Percentiles rank a stretch among this genome's conserved stretches.
phyloP scores from a whole-genome alignment of 129 eudicot species.

The Helichrysum umbraculigerum region DNA sequence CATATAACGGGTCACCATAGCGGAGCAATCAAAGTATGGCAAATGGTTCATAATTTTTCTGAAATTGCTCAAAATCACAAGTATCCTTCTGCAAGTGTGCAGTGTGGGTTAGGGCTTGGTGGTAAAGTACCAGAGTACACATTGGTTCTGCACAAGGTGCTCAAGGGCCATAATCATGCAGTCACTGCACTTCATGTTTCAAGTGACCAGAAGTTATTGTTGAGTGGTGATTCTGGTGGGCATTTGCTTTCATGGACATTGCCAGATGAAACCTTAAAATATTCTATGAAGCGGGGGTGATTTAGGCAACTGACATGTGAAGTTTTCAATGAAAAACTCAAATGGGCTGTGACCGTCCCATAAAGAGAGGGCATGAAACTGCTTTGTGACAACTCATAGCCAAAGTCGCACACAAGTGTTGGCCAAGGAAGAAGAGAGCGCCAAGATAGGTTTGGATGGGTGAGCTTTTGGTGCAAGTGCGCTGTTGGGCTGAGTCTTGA shows the following conservation, averaged over 20 bases:
- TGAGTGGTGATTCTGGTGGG: conserved; percentile 94
- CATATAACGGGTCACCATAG: conserved; percentile 91
- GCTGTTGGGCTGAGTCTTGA: conserved; percentile 2
- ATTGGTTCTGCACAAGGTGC: conserved; percentile 72
- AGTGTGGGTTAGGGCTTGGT: conserved; percentile 59
- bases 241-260: conserved; percentile 86
- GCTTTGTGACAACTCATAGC: conserved; percentile 14
- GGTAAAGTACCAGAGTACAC: conserved; percentile 68
- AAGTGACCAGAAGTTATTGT: conserved; percentile 67
- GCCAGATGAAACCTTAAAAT: conserved; percentile 64
- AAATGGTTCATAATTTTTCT: conserved; percentile 66
- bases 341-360: conserved; percentile 9
- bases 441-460: conserved; percentile 24
- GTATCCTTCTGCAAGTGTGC: conserved; percentile 29
- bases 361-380: conserved; percentile 14
- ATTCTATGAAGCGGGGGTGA: conserved; percentile 68
- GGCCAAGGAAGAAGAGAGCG: conserved; percentile 24
- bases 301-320: conserved; percentile 21
- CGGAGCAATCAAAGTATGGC: conserved; percentile 90
- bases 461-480: conserved; percentile 19
- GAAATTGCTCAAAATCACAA: conserved; percentile 40
- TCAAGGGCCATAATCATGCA: conserved; percentile 77
- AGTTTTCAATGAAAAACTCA: background rate
- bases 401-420: background rate
- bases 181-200: conserved; percentile 89